Base-by-base conservation (phyloP, 495 filamentous ascomycete species). In the Penicillium herquei region DNA sequence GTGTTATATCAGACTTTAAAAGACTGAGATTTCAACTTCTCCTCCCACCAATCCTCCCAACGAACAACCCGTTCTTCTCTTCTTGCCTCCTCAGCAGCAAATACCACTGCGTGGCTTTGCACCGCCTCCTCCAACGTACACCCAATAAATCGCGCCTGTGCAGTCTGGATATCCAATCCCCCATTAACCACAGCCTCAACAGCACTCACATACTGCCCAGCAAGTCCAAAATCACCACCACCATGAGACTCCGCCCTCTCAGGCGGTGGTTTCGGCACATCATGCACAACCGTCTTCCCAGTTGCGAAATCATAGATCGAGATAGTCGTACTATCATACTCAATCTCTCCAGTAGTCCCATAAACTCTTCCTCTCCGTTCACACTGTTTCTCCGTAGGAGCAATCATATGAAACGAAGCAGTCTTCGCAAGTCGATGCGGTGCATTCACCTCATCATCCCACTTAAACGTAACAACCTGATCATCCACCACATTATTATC, bases 401-500 rank as follows among this genome's bases (percentile, higher is more conserved):
- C 92, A 18, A 92, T 86, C 94, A 98, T 97, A 67, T 96, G 93
- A 70, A 98, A 88, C 6, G 82, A 83, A 0, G 95, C 94, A 13
- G 85, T 91, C 70, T 97, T 98, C 11, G 89, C 82, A 7, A 83
- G 53, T 6, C 63, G 63, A 8, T 85, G 50, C 83, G 81, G 34
- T 74, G 76, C 32, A 53, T 40, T 17, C 3, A 46, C 41, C 40
- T 73, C 63, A 46, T 74, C 70, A 37, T 91, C 85, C 92, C 94
- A 98, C 2, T 79, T 82, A 18, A 97, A 82, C 0, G 86, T 92
- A 8, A 98, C 94, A 30, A 86, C 73, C 67, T 98, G 93, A 63
- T 96, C 90, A 67, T 98, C 94, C 65, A 87, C 90, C 18, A 79
- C 94, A 63, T 91, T 84, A 64, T 97, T 98, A 67, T 92, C 90